Conservation (phyloP, 2,329 filamentous ascomycete genomes). For the Fusarium coffeatum region DNA sequence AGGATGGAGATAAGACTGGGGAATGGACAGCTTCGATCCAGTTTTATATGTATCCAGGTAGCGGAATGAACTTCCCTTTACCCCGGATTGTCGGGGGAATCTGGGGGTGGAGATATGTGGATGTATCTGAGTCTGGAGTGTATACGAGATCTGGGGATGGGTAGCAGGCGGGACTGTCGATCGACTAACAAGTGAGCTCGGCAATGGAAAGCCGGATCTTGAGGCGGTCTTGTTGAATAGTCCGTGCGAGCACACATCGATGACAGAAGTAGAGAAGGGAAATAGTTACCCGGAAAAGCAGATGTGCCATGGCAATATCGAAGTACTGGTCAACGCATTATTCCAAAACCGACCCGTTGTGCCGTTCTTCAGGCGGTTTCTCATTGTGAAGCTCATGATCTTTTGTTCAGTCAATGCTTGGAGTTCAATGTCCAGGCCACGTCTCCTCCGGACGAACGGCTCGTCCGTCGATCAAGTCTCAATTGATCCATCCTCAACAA, state of each 20-base stretch:
- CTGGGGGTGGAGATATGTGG: neutral
- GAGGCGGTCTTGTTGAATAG: neutral
- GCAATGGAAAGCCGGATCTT: neutral
- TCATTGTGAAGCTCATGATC: neutral
- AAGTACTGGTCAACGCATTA: neutral
- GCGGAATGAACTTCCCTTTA: neutral
- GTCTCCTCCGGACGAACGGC: slow-evolving; percentile 9
- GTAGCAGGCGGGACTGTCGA: neutral
- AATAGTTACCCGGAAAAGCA: neutral
- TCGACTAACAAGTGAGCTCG: neutral
- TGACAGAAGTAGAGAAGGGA: too few relatives aligned
- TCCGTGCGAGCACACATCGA: neutral
- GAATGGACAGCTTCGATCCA: neutral
- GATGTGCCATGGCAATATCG: neutral
- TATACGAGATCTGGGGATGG: neutral
- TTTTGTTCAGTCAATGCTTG: neutral
- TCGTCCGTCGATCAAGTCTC: neutral
- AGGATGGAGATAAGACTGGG: neutral
- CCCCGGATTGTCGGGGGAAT: slow-evolving; percentile 2
- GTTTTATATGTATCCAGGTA: neutral
- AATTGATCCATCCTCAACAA: neutral
- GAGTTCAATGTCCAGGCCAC: neutral
- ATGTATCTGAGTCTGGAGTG: neutral
- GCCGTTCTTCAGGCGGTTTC: neutral
- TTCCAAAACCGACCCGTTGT: too few relatives aligned